Evolutionary conservation across 352 stramenopile genomes (phyloP).

Genomic region (Phytophthora citricola): DNA sequence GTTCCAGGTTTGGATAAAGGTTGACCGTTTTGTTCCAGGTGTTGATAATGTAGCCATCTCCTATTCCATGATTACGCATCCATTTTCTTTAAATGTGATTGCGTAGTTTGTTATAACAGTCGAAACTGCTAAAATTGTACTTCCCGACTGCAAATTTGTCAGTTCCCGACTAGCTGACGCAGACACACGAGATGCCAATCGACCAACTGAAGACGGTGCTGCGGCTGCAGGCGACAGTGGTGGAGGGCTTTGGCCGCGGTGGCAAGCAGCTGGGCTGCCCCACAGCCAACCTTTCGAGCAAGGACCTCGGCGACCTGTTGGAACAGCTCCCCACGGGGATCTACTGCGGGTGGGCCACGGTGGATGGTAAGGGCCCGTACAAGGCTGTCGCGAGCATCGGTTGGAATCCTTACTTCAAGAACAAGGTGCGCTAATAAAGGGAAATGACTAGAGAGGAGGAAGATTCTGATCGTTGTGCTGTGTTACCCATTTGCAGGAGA

Average conservation of each 20-base stretch:
- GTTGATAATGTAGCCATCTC: no score
- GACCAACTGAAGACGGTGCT: constrained; percentile 68
- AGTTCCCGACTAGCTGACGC: constrained; percentile 1
- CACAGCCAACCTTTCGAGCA: constrained; percentile 94
- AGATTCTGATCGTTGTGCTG: constrained; percentile 6
- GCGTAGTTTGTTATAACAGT: no score
- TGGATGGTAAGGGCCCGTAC: constrained; percentile 85
- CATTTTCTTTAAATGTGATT: no score
- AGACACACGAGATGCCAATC: constrained; percentile 46
- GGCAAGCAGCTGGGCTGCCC: constrained; percentile 96
- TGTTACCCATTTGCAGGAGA: constrained; percentile 65
- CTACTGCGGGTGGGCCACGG: constrained; percentile 94
- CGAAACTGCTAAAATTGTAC: no score
- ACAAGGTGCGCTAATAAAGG: constrained; percentile 71
- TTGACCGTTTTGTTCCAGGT: no score
- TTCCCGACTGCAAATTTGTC: not conserved
- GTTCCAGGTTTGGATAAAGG: no score
- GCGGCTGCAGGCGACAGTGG: constrained; percentile 90
- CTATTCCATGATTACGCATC: no score
- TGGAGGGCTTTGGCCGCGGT: constrained; percentile 93
- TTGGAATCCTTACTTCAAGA: constrained; percentile 95
- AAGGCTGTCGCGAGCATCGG: constrained; percentile 98
- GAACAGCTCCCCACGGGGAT: constrained; percentile 90
- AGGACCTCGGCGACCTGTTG: constrained; percentile 84
- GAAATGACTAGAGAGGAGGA: not conserved